Evolutionary conservation across 2,329 filamentous ascomycete species (phyloP).

Genomic region (Fusarium albidum): DNA sequence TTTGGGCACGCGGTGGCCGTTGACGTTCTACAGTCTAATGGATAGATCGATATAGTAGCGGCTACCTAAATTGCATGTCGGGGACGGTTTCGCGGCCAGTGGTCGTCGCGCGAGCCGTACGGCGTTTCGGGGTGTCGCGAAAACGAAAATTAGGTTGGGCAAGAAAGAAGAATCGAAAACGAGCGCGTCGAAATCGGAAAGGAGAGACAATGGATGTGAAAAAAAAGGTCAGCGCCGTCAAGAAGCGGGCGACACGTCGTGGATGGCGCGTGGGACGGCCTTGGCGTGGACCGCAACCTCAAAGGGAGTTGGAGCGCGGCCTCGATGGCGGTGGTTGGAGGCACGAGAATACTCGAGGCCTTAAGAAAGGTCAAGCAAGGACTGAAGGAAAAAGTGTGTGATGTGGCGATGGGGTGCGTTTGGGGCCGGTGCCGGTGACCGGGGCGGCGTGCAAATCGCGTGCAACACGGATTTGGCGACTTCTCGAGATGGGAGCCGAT

Average conservation of each 20-base stretch:
- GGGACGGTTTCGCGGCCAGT: conserved; percentile 31
- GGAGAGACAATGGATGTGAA: conserved; percentile 26
- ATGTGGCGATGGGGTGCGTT: conserved; percentile 51
- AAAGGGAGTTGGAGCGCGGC: conserved; percentile 37
- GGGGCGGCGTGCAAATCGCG: conserved; percentile 61
- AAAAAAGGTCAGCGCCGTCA: conserved; percentile 28
- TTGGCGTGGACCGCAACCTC: conserved; percentile 33
- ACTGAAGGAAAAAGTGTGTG: conserved; percentile 54
- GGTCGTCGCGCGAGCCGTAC: conserved; percentile 35
- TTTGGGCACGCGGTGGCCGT: conserved; percentile 32
- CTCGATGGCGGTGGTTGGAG: conserved; percentile 21
- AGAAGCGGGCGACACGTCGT: conserved; percentile 39
- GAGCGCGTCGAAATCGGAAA: conserved; percentile 41
- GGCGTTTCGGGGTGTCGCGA: conserved; percentile 37
- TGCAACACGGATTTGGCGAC: conserved; percentile 61
- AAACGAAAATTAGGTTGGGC: conserved; percentile 28
- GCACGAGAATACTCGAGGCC: conserved; percentile 33
- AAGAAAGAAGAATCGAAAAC: conserved; percentile 28
- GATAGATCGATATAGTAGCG: conserved; percentile 34
- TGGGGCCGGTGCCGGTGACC: conserved; percentile 51
- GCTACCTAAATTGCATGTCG: conserved; percentile 52
- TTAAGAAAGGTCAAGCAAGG: conserved; percentile 37
- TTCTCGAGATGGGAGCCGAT: conserved; percentile 66
- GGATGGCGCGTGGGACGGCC: conserved; percentile 39
- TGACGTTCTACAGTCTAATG: conserved; percentile 36